Conservation (phyloP, 495 filamentous ascomycete species). For the Penicillium silybi region DNA sequence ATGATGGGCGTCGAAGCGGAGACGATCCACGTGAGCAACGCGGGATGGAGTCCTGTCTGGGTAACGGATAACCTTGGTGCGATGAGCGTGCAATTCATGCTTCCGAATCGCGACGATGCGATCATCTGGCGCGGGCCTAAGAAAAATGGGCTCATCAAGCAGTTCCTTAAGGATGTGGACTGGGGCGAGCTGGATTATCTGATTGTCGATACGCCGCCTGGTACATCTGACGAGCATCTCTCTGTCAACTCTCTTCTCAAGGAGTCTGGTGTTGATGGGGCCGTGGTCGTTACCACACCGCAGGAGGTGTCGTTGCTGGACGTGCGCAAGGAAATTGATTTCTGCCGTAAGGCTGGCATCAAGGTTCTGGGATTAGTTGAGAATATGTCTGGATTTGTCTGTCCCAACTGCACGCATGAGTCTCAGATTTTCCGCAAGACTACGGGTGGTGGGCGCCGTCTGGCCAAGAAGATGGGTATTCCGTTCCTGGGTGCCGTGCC, state of each 20-base stretch:
- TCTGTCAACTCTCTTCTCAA: slow-evolving; percentile 85
- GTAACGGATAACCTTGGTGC: slow-evolving; percentile 85
- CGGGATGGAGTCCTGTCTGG: slow-evolving; percentile 92
- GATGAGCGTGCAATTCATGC: slow-evolving; percentile 98
- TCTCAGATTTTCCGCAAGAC: slow-evolving; percentile 87
- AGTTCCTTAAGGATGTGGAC: slow-evolving; percentile 94
- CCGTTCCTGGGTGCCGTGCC: slow-evolving; percentile 90
- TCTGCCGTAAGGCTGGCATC: slow-evolving; percentile 93
- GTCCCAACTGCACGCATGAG: slow-evolving; percentile 76
- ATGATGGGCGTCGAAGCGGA: slow-evolving; percentile 97
- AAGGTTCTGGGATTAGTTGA: slow-evolving; percentile 84
- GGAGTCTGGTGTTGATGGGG: slow-evolving; percentile 85
- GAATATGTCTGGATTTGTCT: slow-evolving; percentile 97
- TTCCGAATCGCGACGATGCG: slow-evolving; percentile 86
- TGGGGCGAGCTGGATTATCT: slow-evolving; percentile 95
- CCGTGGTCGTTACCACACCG: slow-evolving; percentile 88
- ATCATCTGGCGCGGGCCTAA: slow-evolving; percentile 97
- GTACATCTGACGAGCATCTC: slow-evolving; percentile 91
- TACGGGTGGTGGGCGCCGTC: slow-evolving; percentile 75
- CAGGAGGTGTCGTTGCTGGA: slow-evolving; percentile 92
- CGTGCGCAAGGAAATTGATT: slow-evolving; percentile 94
- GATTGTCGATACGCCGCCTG: slow-evolving; percentile 91
- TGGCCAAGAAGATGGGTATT: slow-evolving; percentile 82
- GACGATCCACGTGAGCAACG: slow-evolving; percentile 79
- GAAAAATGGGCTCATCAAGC: slow-evolving; percentile 97